Conservation (phyloP, 2,329 filamentous ascomycete genomes). For the Ophiostoma triangulosporum region DNA sequence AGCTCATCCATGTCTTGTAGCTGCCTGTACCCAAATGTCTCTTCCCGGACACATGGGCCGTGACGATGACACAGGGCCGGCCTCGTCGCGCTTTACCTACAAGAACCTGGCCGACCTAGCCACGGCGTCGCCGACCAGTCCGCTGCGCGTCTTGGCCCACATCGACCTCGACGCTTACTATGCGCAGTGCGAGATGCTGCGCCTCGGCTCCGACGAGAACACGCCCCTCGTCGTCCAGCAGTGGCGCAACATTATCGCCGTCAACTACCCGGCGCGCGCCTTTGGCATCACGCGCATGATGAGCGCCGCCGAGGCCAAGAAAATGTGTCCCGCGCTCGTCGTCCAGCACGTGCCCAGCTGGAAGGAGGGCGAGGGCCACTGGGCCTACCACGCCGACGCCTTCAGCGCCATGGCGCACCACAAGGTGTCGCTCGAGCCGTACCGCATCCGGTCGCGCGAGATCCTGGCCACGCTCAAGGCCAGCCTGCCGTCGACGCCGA, state of each 20-base stretch:
- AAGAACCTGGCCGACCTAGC: conserved; percentile 68
- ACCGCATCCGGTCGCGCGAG: conserved; percentile 68
- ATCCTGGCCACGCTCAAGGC: conserved; percentile 73
- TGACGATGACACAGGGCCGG: neutral
- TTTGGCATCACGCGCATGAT: conserved; percentile 72
- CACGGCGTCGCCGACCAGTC: conserved; percentile 55
- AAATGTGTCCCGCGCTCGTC: conserved; percentile 71
- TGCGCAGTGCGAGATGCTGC: conserved; percentile 87
- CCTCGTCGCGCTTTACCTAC: conserved; percentile 78
- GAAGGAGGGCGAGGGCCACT: conserved; percentile 80
- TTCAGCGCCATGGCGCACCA: conserved; percentile 68
- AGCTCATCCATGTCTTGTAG: neutral
- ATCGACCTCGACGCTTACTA: conserved; percentile 98
- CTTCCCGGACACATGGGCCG: neutral
- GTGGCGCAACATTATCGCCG: conserved; percentile 82
- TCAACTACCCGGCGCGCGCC: conserved; percentile 83
- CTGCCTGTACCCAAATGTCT: neutral
- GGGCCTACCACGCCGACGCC: conserved; percentile 80
- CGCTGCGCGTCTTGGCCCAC: conserved; percentile 77
- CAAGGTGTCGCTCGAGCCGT: conserved; percentile 90
- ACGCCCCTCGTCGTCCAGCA: conserved; percentile 86
- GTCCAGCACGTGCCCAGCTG: conserved; percentile 91
- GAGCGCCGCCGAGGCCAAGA: conserved; percentile 66
- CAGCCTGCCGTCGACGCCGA: conserved; percentile 40
- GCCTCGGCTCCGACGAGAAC: conserved; percentile 59